A percentile compares a stretch with the other conserved stretches of the same genome.
Conservation (phyloP, 2,329 filamentous ascomycete genomes). For the Fusarium anguioides region DNA sequence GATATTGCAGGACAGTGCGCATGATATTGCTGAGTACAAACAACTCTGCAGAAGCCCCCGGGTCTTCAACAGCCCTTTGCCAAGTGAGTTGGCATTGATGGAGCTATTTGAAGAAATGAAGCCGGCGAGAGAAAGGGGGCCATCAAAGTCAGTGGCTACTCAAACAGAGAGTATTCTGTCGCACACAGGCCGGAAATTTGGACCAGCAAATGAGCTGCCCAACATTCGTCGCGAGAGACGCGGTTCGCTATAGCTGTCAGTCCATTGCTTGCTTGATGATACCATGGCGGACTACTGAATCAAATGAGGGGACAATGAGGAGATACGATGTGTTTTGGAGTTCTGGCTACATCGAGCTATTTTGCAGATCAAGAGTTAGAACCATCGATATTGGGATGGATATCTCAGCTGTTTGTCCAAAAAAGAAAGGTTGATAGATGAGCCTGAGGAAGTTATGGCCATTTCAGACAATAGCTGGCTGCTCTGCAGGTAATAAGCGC, state of each 20-base stretch:
- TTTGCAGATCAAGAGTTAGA: slow-evolving; percentile 23
- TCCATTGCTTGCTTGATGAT: background rate
- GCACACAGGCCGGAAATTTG: background rate
- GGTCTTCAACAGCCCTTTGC: slow-evolving; percentile 24
- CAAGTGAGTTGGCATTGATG: slow-evolving; percentile 32
- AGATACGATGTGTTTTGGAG: background rate
- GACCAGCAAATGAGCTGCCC: background rate
- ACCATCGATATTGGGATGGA: slow-evolving; percentile 1
- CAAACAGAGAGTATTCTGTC: background rate
- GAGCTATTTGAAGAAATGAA: slow-evolving; percentile 35
- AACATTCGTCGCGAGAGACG: slow-evolving; percentile 22
- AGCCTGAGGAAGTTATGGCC: background rate
- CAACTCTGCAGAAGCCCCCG: slow-evolving; percentile 22
- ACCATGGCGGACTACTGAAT: background rate
- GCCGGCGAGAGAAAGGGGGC: background rate
- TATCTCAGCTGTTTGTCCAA: background rate
- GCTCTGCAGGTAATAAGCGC: slow-evolving; percentile 7
- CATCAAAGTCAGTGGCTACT: background rate
- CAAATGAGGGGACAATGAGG: background rate
- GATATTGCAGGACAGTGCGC: slow-evolving; percentile 40
- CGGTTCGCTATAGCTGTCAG: slow-evolving; percentile 29
- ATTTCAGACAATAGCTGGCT: background rate
- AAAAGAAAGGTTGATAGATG: background rate
- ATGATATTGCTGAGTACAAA: slow-evolving; percentile 46
- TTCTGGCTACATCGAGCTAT: slow-evolving; percentile 14